Evolutionary conservation across 2,329 filamentous ascomycete species (phyloP), one percentile per base, ranked within the genome.

Genomic region (Colletotrichum scovillei): DNA sequence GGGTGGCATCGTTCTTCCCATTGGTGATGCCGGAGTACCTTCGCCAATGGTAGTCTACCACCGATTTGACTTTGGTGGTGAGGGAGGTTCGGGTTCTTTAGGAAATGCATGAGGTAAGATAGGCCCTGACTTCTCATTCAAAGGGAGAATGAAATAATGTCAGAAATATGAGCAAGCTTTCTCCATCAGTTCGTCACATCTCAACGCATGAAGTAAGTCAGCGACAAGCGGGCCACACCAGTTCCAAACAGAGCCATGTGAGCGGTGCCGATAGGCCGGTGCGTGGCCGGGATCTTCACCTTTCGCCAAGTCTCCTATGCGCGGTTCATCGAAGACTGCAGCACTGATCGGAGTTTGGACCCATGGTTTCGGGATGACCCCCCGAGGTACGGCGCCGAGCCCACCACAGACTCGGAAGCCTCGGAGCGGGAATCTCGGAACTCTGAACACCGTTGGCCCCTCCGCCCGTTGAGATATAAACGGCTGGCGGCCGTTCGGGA

Each of bases 371-470:
- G 60, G 70, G 32, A 1, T 42, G 38, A 14, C 2, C 38, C 46
- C 4, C 42, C 46, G n/a, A 28, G 19, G 26, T n/a, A 46, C 49
- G 52, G 49, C 28, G 35, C 8, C 52, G 35, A n/a, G 38, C 22
- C 14, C 19, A 28, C 52, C 19, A 62, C 28, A 42, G 57, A 72
- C 58, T 58, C 66, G 70, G 59, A 59, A 56, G 24, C 26, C 35
- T 59, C 66, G 66, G 46, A 24, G 66, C 42, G 66, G 24, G 26
- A 52, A 32, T 12, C 16, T 64, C 65, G 59, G 38, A 19, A 24
- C 26, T 28, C 22, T 49, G 0, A 8, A 49, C 19, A 8, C 19
- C 7, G 19, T n/a, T 19, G 8, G n/a, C 16, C 12, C 19, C 24
- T 19, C 26, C 4, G 26, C 38, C 24, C n/a, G 5, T 26, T 5